A percentile compares a stretch with the other conserved stretches of the same genome.
These are phyloP conservation scores for Verbena officinalis DNA, from an alignment of 257 asterid genomes.

Conservation along the genomic window DNA sequence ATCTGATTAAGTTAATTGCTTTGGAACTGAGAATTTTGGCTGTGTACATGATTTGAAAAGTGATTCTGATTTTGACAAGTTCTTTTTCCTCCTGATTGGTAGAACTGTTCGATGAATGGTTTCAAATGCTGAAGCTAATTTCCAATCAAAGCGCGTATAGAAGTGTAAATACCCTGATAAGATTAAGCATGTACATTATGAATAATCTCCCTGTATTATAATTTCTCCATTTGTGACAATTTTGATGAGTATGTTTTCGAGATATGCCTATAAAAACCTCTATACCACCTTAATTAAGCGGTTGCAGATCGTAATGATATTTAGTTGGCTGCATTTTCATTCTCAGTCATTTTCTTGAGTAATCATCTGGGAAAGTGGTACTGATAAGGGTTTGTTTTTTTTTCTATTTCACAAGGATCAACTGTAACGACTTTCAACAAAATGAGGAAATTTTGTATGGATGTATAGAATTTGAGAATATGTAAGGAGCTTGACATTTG, in stretches of 20 bases:
- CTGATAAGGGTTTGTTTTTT: neutral
- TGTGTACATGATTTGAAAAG: neutral
- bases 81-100: neutral
- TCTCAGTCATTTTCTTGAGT: neutral
- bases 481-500: no score
- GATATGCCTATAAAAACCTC: neutral
- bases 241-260: no score
- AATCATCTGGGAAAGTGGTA: neutral
- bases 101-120: neutral
- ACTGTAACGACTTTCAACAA: no score
- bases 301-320: neutral
- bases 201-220: neutral
- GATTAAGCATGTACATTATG: neutral
- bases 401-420: no score
- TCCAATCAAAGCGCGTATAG: neutral
- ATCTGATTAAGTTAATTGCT: neutral
- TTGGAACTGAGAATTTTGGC: neutral
- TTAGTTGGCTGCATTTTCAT: neutral
- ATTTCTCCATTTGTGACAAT: neutral
- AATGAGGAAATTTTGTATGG: no score
- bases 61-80: neutral
- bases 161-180: neutral
- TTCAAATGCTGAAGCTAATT: neutral
- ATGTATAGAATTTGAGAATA: no score
- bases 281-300: neutral